Evolutionary conservation across 169 alveolate genomes (phyloP).

Genomic region (Eimeria necatrix): DNA sequence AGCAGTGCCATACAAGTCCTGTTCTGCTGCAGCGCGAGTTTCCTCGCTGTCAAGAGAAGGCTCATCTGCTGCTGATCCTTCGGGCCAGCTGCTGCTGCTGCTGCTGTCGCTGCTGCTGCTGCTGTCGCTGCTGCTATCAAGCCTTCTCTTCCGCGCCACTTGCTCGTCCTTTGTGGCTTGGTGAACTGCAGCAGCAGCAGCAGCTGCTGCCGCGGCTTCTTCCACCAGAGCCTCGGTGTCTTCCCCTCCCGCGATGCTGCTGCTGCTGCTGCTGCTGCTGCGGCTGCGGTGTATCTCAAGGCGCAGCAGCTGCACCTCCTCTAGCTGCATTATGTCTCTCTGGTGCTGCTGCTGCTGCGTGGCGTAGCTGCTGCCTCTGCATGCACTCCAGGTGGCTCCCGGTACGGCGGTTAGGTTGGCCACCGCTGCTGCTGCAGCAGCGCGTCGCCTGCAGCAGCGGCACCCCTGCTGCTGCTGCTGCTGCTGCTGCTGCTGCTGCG

Average conservation of each 20-base stretch:
- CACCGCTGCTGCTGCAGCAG: slow-evolving; percentile 41
- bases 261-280: slow-evolving; percentile 47
- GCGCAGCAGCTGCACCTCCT: slow-evolving; percentile 63
- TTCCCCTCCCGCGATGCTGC: neutral
- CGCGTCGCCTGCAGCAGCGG: slow-evolving; percentile 25
- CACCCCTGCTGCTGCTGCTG: slow-evolving; percentile 34
- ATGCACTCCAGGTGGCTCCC: slow-evolving; percentile 47
- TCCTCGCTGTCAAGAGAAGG: slow-evolving; percentile 10
- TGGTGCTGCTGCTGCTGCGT: slow-evolving; percentile 69
- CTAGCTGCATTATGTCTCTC: slow-evolving; percentile 47
- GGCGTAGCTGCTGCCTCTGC: slow-evolving; percentile 59
- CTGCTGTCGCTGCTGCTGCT: slow-evolving; percentile 43
- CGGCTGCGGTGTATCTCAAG: slow-evolving; percentile 38
- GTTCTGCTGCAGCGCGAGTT: slow-evolving; percentile 62
- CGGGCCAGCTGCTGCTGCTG: neutral
- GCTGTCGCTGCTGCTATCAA: neutral
- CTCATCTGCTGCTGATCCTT: slow-evolving; percentile 29
- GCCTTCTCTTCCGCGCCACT: slow-evolving; percentile 17
- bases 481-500: slow-evolving; percentile 3
- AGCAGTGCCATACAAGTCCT: neutral
- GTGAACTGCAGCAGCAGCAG: slow-evolving; percentile 30
- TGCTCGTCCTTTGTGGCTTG: neutral
- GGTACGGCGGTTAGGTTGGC: slow-evolving; percentile 16
- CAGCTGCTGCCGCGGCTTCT: slow-evolving; percentile 43
- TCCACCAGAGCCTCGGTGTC: neutral